Evolutionary conservation across 2,329 filamentous ascomycete genomes (phyloP), one percentile per base, ranked within the genome.

Genomic region (Ascochyta clinopodiicola): DNA sequence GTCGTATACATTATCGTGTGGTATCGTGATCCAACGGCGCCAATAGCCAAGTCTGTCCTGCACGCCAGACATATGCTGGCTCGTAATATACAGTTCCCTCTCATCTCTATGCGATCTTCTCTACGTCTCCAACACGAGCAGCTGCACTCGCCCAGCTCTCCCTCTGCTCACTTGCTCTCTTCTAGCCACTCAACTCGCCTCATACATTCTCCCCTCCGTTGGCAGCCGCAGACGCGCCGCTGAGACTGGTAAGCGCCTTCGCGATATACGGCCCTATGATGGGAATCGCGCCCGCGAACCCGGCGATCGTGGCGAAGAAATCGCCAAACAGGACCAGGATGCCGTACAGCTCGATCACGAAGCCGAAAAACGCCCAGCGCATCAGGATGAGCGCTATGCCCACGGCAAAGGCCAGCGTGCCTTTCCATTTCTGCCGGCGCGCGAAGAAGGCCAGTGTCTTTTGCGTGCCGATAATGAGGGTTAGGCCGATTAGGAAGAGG

Each of bases 361-460:
- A 99, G 25, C 95, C 95, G 60, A 95, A 85, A 51, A 99, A 83
- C 0, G 95, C 90, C 93, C 95, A 99, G 58, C 90, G 86, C 70
- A 96, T 76, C 35, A 99, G 81, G 66, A 99, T 99, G 17, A 99
- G 84, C 9, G 87, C 70, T 35, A 99, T 89, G 13, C 95, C 95
- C 3, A 81, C 80, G 68, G 90, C 88, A 79, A 99, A 99, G 15
- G 93, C 93, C 4, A 88, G 88, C 0, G 92, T 97, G 62, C 95
- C 95, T 73, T 92, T 92, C 69, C 91, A 86, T 78, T 99, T 99
- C 74, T 97, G 92, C 67, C 88, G 88, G 59, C 95, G 89, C 46
- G 92, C 91, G 81, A 99, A 99, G 86, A 99, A 99, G 74, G 90
- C 82, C 61, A 94, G 82, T 0, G 95, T 98, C 75, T 97, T 97